These are phyloP conservation scores for Macadamia tetraphylla DNA, from an alignment of 164 flowering plant genomes.

Conservation along the genomic window DNA sequence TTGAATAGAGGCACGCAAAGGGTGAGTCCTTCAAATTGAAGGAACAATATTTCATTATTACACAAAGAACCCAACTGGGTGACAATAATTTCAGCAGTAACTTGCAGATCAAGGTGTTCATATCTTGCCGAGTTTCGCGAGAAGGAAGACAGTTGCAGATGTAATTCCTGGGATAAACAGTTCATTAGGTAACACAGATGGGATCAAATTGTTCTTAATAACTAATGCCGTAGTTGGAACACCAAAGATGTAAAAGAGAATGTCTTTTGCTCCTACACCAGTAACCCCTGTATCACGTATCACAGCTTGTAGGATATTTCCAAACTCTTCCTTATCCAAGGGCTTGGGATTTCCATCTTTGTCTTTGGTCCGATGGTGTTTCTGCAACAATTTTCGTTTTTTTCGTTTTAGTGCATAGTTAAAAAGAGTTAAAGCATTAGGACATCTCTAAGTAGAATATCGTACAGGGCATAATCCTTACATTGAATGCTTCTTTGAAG, in stretches of 20 bases:
- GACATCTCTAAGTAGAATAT: no score
- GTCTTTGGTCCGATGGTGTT: constrained; percentile 1
- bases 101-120: constrained; percentile 18
- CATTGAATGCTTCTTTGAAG: constrained; percentile 29
- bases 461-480: constrained; percentile 11
- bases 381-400: background rate
- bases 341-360: background rate
- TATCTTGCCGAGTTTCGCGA: constrained; percentile 48
- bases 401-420: background rate
- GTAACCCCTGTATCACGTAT: constrained; percentile 30
- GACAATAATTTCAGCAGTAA: no score
- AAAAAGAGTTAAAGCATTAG: no score
- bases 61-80: no score
- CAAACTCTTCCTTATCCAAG: constrained; percentile 45
- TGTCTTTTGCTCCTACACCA: constrained; percentile 38
- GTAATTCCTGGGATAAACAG: constrained; percentile 51
- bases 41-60: no score
- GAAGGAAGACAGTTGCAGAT: constrained; percentile 51
- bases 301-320: constrained; percentile 32
- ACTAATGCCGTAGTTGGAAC: constrained; percentile 33
- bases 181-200: constrained; percentile 33
- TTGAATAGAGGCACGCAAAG: no score
- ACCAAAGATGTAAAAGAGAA: constrained; percentile 40
- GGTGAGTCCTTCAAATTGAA: no score
- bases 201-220: constrained; percentile 32